Conservation (phyloP, 305 asterid species). For the Fraxinus baroniana region DNA sequence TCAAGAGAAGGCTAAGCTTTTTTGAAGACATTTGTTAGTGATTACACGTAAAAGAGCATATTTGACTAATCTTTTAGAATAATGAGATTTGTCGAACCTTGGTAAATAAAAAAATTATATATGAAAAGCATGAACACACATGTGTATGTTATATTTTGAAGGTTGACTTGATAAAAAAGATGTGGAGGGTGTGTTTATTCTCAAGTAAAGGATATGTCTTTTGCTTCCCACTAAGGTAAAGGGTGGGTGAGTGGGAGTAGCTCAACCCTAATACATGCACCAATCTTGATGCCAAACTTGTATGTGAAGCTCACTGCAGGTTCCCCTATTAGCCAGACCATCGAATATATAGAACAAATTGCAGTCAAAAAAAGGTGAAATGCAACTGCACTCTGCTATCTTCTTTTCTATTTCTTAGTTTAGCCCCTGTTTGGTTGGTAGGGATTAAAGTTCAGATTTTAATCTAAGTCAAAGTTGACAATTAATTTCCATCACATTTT, state of each 20-base stretch:
- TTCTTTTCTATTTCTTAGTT: not conserved
- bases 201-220: constrained; percentile 43
- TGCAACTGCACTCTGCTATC: not conserved
- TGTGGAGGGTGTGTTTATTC: constrained; percentile 33
- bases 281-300: constrained; percentile 43
- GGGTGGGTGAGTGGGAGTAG: not conserved
- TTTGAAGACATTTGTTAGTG: not conserved
- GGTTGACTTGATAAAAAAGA: constrained; percentile 29
- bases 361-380: not conserved
- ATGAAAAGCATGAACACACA: not conserved
- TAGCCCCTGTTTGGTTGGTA: not conserved
- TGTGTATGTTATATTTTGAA: constrained; percentile 17
- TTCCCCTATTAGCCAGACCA: not conserved
- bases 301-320: constrained; percentile 31
- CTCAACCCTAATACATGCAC: constrained; percentile 27
- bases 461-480: too few relatives aligned
- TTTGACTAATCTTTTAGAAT: not conserved
- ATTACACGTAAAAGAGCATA: not conserved
- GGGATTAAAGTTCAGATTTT: not conserved
- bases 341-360: not conserved
- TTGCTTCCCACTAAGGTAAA: constrained; percentile 51
- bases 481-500: too few relatives aligned
- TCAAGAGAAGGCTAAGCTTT: not conserved
- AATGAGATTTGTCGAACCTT: not conserved
- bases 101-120: not conserved